phyloP scores from a whole-genome alignment of 2,329 filamentous ascomycete species.

The Claviceps fusiformis region DNA sequence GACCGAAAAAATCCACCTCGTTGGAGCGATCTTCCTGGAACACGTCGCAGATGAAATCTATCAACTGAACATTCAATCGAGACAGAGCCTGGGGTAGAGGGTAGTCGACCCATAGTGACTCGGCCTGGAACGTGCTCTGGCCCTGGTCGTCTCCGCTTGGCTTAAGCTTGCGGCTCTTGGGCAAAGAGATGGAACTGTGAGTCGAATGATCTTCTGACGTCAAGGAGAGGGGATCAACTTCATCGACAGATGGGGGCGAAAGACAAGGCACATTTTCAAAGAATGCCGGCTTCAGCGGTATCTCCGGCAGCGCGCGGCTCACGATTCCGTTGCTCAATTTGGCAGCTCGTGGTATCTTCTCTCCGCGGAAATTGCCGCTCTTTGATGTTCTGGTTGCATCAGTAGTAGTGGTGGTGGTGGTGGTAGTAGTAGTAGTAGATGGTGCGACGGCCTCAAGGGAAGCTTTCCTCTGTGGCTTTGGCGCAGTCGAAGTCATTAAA shows the following conservation, averaged over 20 bases:
- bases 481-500: constrained; percentile 8
- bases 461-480: constrained; percentile 18
- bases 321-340: constrained; percentile 16
- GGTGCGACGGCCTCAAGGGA: constrained; percentile 19
- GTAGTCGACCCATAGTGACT: constrained; percentile 9
- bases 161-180: constrained; percentile 1
- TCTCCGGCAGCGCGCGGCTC: constrained; percentile 19
- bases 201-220: constrained; percentile 3
- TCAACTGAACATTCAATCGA: constrained; percentile 37
- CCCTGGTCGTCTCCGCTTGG: constrained; percentile 8
- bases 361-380: constrained; percentile 18
- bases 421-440: constrained; percentile 15
- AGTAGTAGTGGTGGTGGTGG: constrained; percentile 6
- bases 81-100: constrained; percentile 44
- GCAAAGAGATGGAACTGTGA: not conserved
- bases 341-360: constrained; percentile 21
- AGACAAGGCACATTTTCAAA: constrained; percentile 22
- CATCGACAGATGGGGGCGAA: constrained; percentile 12
- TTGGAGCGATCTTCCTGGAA: constrained; percentile 41
- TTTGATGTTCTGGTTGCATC: constrained; percentile 20
- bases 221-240: constrained; percentile 10
- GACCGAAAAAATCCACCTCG: constrained; percentile 35
- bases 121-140: constrained; percentile 15
- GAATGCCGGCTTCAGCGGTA: constrained; percentile 22
- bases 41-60: constrained; percentile 48